Base-by-base conservation (phyloP, 129 eudicot species). In the Pulicaria dysenterica region DNA sequence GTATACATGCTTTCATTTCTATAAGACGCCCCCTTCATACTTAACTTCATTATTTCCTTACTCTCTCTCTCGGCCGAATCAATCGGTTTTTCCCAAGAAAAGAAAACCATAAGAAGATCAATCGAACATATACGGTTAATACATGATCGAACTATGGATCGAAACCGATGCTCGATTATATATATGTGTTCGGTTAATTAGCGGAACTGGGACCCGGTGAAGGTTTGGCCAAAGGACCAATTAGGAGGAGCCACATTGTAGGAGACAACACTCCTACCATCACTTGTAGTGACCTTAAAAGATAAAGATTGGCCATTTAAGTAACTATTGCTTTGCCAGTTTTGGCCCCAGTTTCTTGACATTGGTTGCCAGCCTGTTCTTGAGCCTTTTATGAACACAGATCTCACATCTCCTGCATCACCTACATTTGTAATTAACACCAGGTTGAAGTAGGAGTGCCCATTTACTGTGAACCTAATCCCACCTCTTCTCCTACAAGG, bases 271-370 rank as follows among this genome's bases (percentile, higher is more conserved):
- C 64, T 81, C 54, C 89, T 85, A 34, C 96, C 96, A 62, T 90
- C 94, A 57, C 96, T 67, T 1, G 96, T 85, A 43, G 88, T 83
- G 64, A 90, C 93, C 73, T 83, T 82, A 67, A 90, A 90, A 10
- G 96, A 90, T 14, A 90, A 70, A 13, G 85, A 63, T 56, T 90
- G 96, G 0, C 96, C 96, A 45, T 90, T 87, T 7, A 89, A 86
- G 85, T 89, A 86, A 53, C 85, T 80, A 65, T 89, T 89, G 64
- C 92, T 89, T 75, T 90, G 96, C 96, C 96, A 90, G 37, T 90
- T 90, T 79, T 90, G 96, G 0, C 96, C 96, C 96, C 96, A 90
- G n/a, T 90, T 90, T 71, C 96, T 83, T 31, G 96, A 90, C 96
- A 90, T 90, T 71, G 83, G 84, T 78, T 84, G 91, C 96, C 96